These are phyloP conservation scores for Salvia sclarea DNA, from an alignment of 305 asterid genomes.

Conservation along the genomic window DNA sequence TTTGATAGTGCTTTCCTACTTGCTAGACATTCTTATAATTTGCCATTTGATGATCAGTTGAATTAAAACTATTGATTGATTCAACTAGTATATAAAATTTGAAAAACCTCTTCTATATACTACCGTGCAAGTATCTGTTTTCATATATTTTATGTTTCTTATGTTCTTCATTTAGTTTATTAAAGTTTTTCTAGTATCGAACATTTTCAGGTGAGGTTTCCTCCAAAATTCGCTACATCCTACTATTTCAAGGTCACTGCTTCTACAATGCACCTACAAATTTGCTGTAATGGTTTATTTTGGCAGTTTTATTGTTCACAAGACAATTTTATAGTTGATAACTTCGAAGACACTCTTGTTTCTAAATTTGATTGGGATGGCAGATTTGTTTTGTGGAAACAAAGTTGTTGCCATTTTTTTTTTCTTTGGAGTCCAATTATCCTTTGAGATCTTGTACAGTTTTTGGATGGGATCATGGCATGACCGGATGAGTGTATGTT, in stretches of 20 bases:
- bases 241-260: constrained; percentile 50
- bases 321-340: neutral
- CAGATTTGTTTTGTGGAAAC: neutral
- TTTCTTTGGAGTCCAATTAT: neutral
- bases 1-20: neutral
- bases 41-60: constrained; percentile 10
- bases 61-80: neutral
- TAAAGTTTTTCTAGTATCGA: constrained; percentile 21
- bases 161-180: neutral
- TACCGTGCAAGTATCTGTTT: neutral
- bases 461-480: neutral
- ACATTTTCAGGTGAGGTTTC: constrained; percentile 54
- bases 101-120: neutral
- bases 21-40: constrained; percentile 41
- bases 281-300: neutral
- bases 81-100: neutral
- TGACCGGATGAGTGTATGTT: neutral
- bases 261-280: constrained; percentile 43
- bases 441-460: neutral
- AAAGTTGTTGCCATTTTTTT: neutral
- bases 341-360: neutral
- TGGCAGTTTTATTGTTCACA: neutral
- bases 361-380: neutral
- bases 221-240: constrained; percentile 39
- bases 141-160: constrained; percentile 12